Conservation (phyloP, 495 filamentous ascomycete species). For the Penicillium arizonense region DNA sequence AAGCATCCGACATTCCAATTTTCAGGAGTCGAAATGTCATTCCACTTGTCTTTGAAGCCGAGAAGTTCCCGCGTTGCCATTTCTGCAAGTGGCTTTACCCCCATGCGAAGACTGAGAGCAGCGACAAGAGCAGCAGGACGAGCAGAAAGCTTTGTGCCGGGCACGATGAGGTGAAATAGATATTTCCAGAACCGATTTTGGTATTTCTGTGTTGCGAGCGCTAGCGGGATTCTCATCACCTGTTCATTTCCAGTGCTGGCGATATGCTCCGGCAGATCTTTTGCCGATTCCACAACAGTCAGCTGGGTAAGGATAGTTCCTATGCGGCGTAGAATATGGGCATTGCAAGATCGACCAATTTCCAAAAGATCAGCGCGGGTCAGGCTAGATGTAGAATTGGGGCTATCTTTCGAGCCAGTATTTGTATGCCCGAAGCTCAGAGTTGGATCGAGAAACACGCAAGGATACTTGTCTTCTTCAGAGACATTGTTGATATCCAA, state of each 20-base stretch:
- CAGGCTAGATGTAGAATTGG: constrained; percentile 21
- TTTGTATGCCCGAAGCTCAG: constrained; percentile 23
- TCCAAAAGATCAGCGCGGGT: constrained; percentile 43
- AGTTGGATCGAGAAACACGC: constrained; percentile 49
- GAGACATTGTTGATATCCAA: constrained; percentile 43
- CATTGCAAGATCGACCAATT: constrained; percentile 45
- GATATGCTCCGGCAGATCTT: constrained; percentile 41
- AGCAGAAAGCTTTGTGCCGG: constrained; percentile 39
- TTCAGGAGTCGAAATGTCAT: constrained; percentile 41
- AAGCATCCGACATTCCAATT: constrained; percentile 45
- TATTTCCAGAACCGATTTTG: constrained; percentile 40
- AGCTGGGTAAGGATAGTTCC: constrained; percentile 41
- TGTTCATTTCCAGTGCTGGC: constrained; percentile 17
- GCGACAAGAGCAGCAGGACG: constrained; percentile 44
- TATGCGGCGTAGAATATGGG: constrained; percentile 36
- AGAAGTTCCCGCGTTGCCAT: constrained; percentile 38
- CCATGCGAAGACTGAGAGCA: constrained; percentile 42
- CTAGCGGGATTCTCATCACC: constrained; percentile 35
- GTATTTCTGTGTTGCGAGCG: constrained; percentile 28
- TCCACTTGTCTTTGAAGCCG: constrained; percentile 35
- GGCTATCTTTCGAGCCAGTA: constrained; percentile 14
- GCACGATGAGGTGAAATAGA: constrained; percentile 40
- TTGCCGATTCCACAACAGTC: constrained; percentile 35
- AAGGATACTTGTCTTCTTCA: constrained; percentile 43
- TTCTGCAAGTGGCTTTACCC: constrained; percentile 33